A percentile compares a stretch with the other conserved stretches of the same genome.
phyloP scores from a whole-genome alignment of 192 early-diverging fungal species.

The Entophlyctis luteolus region DNA sequence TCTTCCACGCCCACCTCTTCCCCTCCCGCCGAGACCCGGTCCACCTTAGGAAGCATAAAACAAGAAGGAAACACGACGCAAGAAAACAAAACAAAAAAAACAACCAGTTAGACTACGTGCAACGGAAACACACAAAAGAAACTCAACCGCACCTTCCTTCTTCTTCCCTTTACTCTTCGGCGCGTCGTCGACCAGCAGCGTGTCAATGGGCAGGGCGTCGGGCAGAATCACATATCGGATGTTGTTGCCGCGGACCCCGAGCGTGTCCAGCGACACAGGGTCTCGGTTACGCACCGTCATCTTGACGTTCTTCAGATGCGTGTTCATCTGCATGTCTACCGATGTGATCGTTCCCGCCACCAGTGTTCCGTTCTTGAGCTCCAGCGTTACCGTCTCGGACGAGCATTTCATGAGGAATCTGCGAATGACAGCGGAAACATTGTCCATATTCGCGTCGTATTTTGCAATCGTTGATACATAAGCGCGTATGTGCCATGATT shows the following conservation, averaged over 20 bases:
- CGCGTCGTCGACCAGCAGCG: slow-evolving; percentile 90
- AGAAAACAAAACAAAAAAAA: neutral
- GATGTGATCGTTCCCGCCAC: slow-evolving; percentile 94
- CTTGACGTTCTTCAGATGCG: slow-evolving; percentile 96
- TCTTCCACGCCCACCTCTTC: slow-evolving; percentile 58
- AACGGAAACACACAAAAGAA: neutral
- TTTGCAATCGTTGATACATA: neutral
- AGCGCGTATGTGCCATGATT: neutral
- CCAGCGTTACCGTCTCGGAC: slow-evolving; percentile 96
- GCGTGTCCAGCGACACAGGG: slow-evolving; percentile 82
- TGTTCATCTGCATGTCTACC: slow-evolving; percentile 99
- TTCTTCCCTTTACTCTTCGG: slow-evolving; percentile 88
- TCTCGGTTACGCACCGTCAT: slow-evolving; percentile 95
- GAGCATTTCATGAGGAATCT: slow-evolving; percentile 98
- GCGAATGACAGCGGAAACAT: neutral
- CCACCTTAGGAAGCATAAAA: neutral
- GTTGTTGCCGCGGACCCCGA: slow-evolving; percentile 93
- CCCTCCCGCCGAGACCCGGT: slow-evolving; percentile 30
- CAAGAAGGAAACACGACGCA: neutral
- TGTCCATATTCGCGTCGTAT: neutral
- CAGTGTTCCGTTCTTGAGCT: slow-evolving; percentile 97
- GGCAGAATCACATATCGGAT: slow-evolving; percentile 93
- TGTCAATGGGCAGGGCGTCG: slow-evolving; percentile 91
- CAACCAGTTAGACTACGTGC: neutral
- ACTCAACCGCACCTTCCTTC: slow-evolving; percentile 30